Conservation (phyloP, 2,329 filamentous ascomycete genomes). For the Corniculantispora saksenae region DNA sequence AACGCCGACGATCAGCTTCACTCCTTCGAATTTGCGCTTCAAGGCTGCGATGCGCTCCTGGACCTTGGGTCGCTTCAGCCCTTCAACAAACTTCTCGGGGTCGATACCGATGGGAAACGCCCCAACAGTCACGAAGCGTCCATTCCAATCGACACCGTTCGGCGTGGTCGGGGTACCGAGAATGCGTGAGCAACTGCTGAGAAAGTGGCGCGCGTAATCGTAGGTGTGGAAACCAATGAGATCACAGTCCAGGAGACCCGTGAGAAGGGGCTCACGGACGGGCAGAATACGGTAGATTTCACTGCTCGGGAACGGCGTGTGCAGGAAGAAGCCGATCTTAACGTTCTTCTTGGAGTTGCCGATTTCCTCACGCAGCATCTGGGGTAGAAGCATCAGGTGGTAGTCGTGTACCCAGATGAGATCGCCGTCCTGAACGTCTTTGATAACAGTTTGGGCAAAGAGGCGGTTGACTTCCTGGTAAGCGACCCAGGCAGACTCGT, state of each 20-base stretch:
- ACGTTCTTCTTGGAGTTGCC: slow-evolving; percentile 81
- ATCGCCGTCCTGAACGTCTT: slow-evolving; percentile 89
- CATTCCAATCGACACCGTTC: slow-evolving; percentile 88
- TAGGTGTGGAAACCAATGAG: slow-evolving; percentile 98
- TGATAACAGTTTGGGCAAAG: slow-evolving; percentile 84
- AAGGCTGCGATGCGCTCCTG: slow-evolving; percentile 83
- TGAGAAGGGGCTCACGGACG: slow-evolving; percentile 83
- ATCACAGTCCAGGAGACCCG: slow-evolving; percentile 89
- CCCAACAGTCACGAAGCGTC: slow-evolving; percentile 85
- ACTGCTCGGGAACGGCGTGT: slow-evolving; percentile 94
- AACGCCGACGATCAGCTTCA: slow-evolving; percentile 95
- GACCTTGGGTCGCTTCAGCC: slow-evolving; percentile 80
- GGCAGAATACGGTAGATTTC: slow-evolving; percentile 97
- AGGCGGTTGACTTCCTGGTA: slow-evolving; percentile 91
- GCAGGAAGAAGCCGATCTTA: slow-evolving; percentile 97
- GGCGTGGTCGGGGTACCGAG: slow-evolving; percentile 79
- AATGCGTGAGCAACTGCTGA: slow-evolving; percentile 95
- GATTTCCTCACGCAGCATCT: slow-evolving; percentile 92
- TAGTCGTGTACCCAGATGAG: slow-evolving; percentile 99
- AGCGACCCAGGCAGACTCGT: slow-evolving; percentile 90
- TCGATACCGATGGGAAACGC: slow-evolving; percentile 98
- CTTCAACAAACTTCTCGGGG: slow-evolving; percentile 92
- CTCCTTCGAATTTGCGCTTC: slow-evolving; percentile 88
- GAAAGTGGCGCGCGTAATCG: slow-evolving; percentile 96
- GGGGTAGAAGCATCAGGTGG: slow-evolving; percentile 93